These are phyloP conservation scores for Blastomyces gilchristii DNA, from an alignment of 2,329 filamentous ascomycete species.

Conservation along the genomic window DNA sequence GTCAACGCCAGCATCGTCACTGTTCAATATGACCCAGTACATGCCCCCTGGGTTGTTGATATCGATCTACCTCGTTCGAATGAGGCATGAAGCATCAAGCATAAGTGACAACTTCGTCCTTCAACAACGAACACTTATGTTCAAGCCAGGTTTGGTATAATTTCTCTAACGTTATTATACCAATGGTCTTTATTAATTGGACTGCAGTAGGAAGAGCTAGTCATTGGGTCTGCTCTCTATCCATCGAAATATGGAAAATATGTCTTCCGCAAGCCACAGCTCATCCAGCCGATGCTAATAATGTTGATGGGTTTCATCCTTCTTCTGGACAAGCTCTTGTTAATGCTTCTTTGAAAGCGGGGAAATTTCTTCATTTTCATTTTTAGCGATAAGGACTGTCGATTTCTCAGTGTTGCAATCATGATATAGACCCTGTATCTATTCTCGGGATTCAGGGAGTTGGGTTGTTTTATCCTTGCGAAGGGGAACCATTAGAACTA, in stretches of 20 bases:
- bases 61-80: constrained; percentile 35
- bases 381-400: background rate
- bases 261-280: background rate
- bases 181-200: background rate
- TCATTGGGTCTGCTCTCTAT: background rate
- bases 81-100: background rate
- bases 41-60: constrained; percentile 49
- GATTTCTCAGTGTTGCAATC: background rate
- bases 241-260: background rate
- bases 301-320: background rate
- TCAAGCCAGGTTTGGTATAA: background rate
- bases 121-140: background rate
- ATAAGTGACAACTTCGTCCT: background rate
- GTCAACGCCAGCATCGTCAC: constrained; percentile 50
- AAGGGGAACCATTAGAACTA: background rate
- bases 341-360: background rate
- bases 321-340: background rate
- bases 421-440: background rate
- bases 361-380: background rate
- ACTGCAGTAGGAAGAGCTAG: background rate
- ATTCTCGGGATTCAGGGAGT: background rate
- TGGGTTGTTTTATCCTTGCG: constrained; percentile 1
- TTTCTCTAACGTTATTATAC: background rate
- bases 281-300: background rate
- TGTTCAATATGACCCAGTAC: constrained; percentile 38